Percentiles rank a stretch among this genome's conserved stretches.
phyloP scores from a whole-genome alignment of 805 yeast genomes.

The Ogataea henricii region DNA sequence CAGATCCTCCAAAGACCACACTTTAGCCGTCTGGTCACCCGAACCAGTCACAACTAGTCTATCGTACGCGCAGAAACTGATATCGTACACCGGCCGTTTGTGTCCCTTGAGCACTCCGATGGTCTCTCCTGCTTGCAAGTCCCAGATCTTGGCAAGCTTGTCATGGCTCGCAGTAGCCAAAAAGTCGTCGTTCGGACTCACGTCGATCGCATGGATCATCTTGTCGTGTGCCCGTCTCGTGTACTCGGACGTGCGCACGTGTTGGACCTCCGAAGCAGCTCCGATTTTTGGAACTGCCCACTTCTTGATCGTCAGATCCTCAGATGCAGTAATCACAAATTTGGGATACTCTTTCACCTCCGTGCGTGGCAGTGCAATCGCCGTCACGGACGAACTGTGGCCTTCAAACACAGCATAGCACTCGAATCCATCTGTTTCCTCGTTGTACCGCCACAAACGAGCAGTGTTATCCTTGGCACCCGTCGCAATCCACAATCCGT shows the following conservation, averaged over 20 bases:
- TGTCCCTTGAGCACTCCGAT: slow-evolving; percentile 86
- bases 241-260: slow-evolving; percentile 68
- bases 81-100: slow-evolving; percentile 93
- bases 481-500: slow-evolving; percentile 89
- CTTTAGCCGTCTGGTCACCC: slow-evolving; percentile 87
- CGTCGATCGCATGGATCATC: slow-evolving; percentile 86
- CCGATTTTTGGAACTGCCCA: slow-evolving; percentile 70
- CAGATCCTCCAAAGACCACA: slow-evolving; percentile 84
- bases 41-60: slow-evolving; percentile 78
- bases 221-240: slow-evolving; percentile 97
- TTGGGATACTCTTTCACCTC: slow-evolving; percentile 50
- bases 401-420: slow-evolving; percentile 72
- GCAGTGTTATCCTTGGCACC: slow-evolving; percentile 90
- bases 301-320: slow-evolving; percentile 81
- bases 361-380: slow-evolving; percentile 71
- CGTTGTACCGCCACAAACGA: slow-evolving; percentile 73
- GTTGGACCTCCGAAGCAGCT: slow-evolving; percentile 16
- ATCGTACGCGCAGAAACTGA: slow-evolving; percentile 78
- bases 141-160: slow-evolving; percentile 89
- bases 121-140: slow-evolving; percentile 80
- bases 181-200: slow-evolving; percentile 85
- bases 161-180: slow-evolving; percentile 96
- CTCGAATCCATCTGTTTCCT: slow-evolving; percentile 39
- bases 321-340: slow-evolving; percentile 79
- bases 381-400: slow-evolving; percentile 84